Base-by-base conservation (phyloP, 1,284 basidiomycete genomes). In the Thelephora terrestris region DNA sequence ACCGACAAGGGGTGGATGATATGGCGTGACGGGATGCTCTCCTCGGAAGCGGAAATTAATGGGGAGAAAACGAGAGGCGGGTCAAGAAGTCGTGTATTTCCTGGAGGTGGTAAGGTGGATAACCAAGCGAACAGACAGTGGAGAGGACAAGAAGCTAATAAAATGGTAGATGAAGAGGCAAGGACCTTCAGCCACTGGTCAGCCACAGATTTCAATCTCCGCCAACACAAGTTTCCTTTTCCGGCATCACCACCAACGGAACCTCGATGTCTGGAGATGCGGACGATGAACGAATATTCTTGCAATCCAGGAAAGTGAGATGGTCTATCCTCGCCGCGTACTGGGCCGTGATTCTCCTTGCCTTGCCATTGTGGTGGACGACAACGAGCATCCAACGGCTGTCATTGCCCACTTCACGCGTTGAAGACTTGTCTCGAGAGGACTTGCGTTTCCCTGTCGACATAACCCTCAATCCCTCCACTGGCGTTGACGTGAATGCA, bases 281-380 rank as follows among this genome's bases (percentile, higher is more conserved):
- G n/a, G 29, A 7, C 29, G 29, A 32, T 32, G 29, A 32, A 32
- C 29, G 12, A 12, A 66, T 85, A 18, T 68, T 71, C 54, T 78
- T 76, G 56, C 75, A 85, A 58, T 65, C 67, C 21, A 58, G 66
- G 51, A 56, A 55, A 40, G 67, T 71, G 49, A 71, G 81, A 46
- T 66, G 80, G 54, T 65, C 64, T 42, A 80, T 89, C 50, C 71
- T 91, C 49, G 63, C 72, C 5, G 78, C 84, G 0, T 94, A 93
- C 62, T 90, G 90, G 75, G 51, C 75, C 25, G 68, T 90, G 29
- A 71, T 93, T 20, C 53, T 92, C 20, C 65, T 88, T 6, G 81
- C 82, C 1, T 50, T 90, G 17, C 92, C 92, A 4, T 73, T 88
- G 42, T 96, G 92, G 92, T 95, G 88, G 89, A 73, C 71, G 43